A percentile compares a stretch with the other conserved stretches of the same genome.
phyloP scores from a whole-genome alignment of 257 asterid species.

The Cruciata laevipes region DNA sequence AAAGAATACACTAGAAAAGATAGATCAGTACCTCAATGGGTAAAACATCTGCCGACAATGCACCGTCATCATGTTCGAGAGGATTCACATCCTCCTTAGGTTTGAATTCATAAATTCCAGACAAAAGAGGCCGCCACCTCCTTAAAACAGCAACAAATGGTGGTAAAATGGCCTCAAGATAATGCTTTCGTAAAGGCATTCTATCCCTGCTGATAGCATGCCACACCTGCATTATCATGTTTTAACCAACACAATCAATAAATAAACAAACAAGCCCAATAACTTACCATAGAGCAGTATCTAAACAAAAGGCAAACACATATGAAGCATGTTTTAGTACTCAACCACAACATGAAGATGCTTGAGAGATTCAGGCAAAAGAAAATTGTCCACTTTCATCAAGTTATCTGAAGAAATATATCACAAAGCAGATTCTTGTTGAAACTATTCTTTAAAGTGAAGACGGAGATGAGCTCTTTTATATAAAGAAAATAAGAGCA shows the following conservation, averaged over 20 bases:
- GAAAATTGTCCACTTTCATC: background rate
- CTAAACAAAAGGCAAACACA: background rate
- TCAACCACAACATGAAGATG: background rate
- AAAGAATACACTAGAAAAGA: background rate
- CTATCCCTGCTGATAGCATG: slow-evolving; percentile 84
- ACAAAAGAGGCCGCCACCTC: slow-evolving; percentile 98
- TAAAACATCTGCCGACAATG: slow-evolving; percentile 93
- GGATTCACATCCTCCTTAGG: slow-evolving; percentile 94
- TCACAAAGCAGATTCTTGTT: background rate
- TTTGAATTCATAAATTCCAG: slow-evolving; percentile 91
- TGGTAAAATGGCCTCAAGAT: slow-evolving; percentile 86
- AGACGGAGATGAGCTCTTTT: background rate
- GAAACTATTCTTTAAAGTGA: background rate
- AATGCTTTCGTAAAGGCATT: slow-evolving; percentile 78
- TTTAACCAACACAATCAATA: background rate
- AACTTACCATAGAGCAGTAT: background rate
- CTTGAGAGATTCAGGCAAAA: background rate
- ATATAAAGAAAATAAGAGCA: background rate
- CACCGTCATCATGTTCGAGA: slow-evolving; percentile 86
- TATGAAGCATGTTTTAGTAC: background rate
- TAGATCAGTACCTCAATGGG: slow-evolving; percentile 69
- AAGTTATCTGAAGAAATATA: background rate
- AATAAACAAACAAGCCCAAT: background rate
- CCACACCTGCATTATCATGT: slow-evolving; percentile 57
- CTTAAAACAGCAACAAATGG: slow-evolving; percentile 92